Conservation (phyloP, 352 stramenopile genomes). For the Poterioochromonas sp. region DNA sequence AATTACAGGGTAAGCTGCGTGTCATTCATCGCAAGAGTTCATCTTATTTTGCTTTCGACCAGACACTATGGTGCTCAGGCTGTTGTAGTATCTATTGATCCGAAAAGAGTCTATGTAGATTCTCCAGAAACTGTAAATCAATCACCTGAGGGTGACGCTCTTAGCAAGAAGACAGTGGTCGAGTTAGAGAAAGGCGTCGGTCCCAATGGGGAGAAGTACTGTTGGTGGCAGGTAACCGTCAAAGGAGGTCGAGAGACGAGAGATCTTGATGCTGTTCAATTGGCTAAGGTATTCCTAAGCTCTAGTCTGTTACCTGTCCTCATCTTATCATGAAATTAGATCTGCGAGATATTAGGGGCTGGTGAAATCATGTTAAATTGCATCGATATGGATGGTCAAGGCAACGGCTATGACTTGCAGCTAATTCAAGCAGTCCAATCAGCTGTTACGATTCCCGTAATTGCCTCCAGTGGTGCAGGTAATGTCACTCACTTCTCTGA, state of each 20-base stretch:
- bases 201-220: slow-evolving; percentile 82
- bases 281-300: slow-evolving; percentile 47
- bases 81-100: slow-evolving; percentile 94
- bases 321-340: too few relatives aligned
- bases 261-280: slow-evolving; percentile 68
- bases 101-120: slow-evolving; percentile 67
- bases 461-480: slow-evolving; percentile 90
- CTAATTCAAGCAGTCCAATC: slow-evolving; percentile 76
- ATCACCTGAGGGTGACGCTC: slow-evolving; percentile 53
- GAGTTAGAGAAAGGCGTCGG: slow-evolving; percentile 48
- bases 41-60: not conserved
- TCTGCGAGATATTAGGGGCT: slow-evolving; percentile 80
- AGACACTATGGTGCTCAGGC: slow-evolving; percentile 87
- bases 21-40: not conserved
- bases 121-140: slow-evolving; percentile 25
- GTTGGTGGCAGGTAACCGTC: slow-evolving; percentile 96
- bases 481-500: slow-evolving; percentile 83
- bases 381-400: slow-evolving; percentile 96
- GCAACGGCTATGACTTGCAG: slow-evolving; percentile 65
- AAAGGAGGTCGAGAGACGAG: slow-evolving; percentile 83
- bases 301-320: not conserved
- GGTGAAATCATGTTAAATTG: slow-evolving; percentile 97
- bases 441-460: slow-evolving; percentile 88
- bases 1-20: slow-evolving; percentile 62
- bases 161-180: slow-evolving; percentile 44